phyloP scores from a whole-genome alignment of 495 filamentous ascomycete genomes.

The Aspergillus sparsus region DNA sequence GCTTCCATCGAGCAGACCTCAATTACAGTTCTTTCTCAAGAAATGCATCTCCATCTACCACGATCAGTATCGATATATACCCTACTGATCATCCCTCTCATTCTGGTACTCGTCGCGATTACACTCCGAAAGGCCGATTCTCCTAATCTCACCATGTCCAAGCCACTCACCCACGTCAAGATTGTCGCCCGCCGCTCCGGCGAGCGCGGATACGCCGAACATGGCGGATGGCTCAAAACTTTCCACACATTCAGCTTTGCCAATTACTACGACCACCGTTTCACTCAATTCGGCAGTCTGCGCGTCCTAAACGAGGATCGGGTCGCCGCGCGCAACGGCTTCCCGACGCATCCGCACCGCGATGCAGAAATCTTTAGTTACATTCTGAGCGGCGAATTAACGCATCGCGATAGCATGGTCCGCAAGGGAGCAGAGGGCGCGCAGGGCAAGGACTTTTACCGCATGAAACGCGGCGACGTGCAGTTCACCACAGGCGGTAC shows the following conservation, averaged over 20 bases:
- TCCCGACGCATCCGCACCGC: constrained; percentile 77
- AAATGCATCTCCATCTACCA: background rate
- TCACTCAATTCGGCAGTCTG: constrained; percentile 65
- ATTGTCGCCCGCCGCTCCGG: constrained; percentile 61
- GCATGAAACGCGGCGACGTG: constrained; percentile 74
- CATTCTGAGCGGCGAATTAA: constrained; percentile 75
- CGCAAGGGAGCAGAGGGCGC: constrained; percentile 56
- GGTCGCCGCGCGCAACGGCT: constrained; percentile 65
- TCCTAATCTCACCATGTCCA: constrained; percentile 14
- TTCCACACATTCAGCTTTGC: constrained; percentile 85
- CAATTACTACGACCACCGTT: constrained; percentile 65
- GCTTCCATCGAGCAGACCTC: background rate
- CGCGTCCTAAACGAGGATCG: constrained; percentile 85
- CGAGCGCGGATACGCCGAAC: constrained; percentile 69
- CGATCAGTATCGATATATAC: background rate
- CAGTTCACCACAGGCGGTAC: constrained; percentile 81
- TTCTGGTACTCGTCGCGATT: background rate
- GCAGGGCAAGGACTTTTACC: constrained; percentile 59
- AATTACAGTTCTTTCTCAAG: background rate
- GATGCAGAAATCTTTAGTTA: constrained; percentile 86
- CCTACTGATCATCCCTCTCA: background rate
- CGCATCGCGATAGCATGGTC: constrained; percentile 76
- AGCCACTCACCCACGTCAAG: constrained; percentile 60
- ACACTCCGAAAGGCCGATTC: background rate
- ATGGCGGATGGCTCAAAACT: constrained; percentile 81